Base-by-base conservation (phyloP, 805 yeast genomes). In the Ogataea kodamae region DNA sequence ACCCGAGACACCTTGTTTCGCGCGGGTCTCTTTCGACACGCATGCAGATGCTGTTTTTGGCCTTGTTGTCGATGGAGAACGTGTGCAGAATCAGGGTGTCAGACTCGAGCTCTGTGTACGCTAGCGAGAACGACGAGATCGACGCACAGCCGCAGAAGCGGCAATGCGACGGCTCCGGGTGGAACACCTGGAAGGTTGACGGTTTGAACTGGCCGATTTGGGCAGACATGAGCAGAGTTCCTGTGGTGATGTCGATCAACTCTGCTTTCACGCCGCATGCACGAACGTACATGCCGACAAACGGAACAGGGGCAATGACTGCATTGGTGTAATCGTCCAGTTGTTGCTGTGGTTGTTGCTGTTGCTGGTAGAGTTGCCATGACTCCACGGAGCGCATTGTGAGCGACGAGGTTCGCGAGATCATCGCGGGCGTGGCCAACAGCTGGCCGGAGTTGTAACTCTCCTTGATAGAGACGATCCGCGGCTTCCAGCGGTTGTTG, bases 1-100 rank as follows among this genome's bases (percentile, higher is more conserved):
- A 83, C 17, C 96, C 96, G 24, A 82, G 67, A 61, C 96, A 87
- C 64, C 96, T 74, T 22, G 85, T 84, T 60, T 87, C 96, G 49
- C 95, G 72, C 2, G 90, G 86, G 59, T 87, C 96, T 72, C 96
- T 81, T 59, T 87, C 96, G 23, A 84, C 94, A 58, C 96, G 74
- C 35, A 87, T 60, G 57, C 96, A 87, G 24, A 87, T 87, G 46
- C 75, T 80, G 37, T 76, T 81, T 50, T 83, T 82, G 7, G 94
- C 87, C 37, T 79, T 68, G 51, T 81, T 82, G 40, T 79, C 84
- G 28, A 80, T 74, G 26, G 74, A 74, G 49, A 76, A 80, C 0
- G 92, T 80, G 49, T 86, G 95, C 62, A 84, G 62, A 5, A 81
- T 76, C 32, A 84, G 56, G 6, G 76, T 71, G 5, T 68, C 69